Evolutionary conservation across 2,329 filamentous ascomycete species (phyloP), one percentile per base, ranked within the genome.

Genomic region (Helminthosporium solani): DNA sequence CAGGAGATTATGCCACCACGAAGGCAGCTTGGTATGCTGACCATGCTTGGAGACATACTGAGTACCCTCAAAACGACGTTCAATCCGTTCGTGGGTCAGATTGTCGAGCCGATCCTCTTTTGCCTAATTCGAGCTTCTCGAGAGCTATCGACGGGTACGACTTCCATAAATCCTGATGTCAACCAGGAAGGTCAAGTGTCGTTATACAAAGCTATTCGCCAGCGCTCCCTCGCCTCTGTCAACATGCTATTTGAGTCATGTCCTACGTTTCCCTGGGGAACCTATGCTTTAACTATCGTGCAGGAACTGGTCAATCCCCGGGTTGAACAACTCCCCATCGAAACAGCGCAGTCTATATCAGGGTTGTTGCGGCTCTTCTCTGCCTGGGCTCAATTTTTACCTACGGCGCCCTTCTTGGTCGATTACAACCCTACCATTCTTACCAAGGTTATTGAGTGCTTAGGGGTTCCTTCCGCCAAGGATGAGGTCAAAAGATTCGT

Each of bases 261-360:
- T 16, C 78, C 83, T 2, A 76, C 78, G 8, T 86, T 86, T 50
- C 78, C 87, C 40, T 95, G 91, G 87, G 76, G 75, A 2, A 74
- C 78, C 1, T 95, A 91, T 65, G 79, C 88, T 30, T 77, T 81
- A 7, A 70, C 80, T 0, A 85, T 97, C 41, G 82, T 94, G 42
- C 74, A 80, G 21, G 85, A 96, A 61, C 74, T 95, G 20, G 78
- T 99, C 36, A 83, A 82, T 41, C 89, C 89, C 15, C 81, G 90
- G 54, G 75, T 97, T 15, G 80, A 86, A 2, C 88, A 87, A 46
- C 81, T 99, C 43, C 83, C 90, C 0, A 77, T 81, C 4, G 94
- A 99, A 72, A 96, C 89, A 34, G 87, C 90, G 0, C 91, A 99
- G 64, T 89, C 90, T 12, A 78, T 96, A 7, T 97, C 94, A 2